Base-by-base conservation (phyloP, 352 stramenopile genomes). In the Pythium phragmiticola region DNA sequence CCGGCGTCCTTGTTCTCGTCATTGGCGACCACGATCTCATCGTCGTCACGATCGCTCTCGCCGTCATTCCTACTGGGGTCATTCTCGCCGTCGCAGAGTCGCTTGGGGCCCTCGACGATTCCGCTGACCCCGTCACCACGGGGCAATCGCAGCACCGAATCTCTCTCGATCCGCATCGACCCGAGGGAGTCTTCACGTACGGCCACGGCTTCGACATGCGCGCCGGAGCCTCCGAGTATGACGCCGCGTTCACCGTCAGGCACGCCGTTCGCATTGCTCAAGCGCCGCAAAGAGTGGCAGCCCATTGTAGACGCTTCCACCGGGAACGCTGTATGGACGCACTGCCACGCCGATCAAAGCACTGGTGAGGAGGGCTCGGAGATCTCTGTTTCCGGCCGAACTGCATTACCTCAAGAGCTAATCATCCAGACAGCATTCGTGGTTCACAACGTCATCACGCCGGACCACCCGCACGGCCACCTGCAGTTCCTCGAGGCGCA, bases 281-380 rank as follows among this genome's bases (percentile, higher is more conserved):
- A 60, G 48, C 70, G 68, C 33, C 68, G 77, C 26, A 79, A 78
- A n/a, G 77, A 86, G 56, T 86, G 77, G 77, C 64, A 63, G 26
- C 50, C 68, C 2, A 50, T 58, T 7, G 19, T 81, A 0, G 64
- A 70, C 13, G 52, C 58, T 4, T 30, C 41, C 5, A 69, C 71
- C 2, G 70, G 69, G 33, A 53, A 76, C 12, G 60, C 76, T 26
- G 70, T 86, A 17, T 86, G 77, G 77, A 54, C 61, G 6, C 55
- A 68, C 45, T 55, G 68, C 19, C 13, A 17, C 11, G 19, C 47
- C 13, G n/a, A 59, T n/a, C 28, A 51, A 50, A 8, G 4, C 7
- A 33, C 45, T 8, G n/a, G 45, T 13, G 21, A n/a, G 2, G 28
- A 54, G 0, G 8, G 26, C 8, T 14, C n/a, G 7, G 26, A 56